These are phyloP conservation scores for Colletotrichum chlorophyti DNA, from an alignment of 2,329 filamentous ascomycete species.

Conservation along the genomic window DNA sequence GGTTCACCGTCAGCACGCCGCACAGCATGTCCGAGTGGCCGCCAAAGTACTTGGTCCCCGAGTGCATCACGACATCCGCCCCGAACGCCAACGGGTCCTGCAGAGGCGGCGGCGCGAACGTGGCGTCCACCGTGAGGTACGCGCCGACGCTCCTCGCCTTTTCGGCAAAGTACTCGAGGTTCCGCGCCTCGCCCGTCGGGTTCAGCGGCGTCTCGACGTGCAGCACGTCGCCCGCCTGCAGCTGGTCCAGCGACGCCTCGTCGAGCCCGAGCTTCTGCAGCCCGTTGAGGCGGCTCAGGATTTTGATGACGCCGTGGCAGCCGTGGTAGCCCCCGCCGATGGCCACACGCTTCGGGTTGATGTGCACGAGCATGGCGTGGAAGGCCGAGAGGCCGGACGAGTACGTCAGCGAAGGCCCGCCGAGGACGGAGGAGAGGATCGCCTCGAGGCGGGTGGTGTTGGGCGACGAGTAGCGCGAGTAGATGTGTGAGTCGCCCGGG, in stretches of 20 bases:
- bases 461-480: conserved; percentile 81
- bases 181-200: conserved; percentile 81
- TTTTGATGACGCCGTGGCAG: conserved; percentile 81
- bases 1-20: conserved; percentile 76
- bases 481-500: conserved; percentile 72
- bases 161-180: conserved; percentile 74
- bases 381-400: conserved; percentile 86
- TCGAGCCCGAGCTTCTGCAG: conserved; percentile 73
- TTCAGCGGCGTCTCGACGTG: conserved; percentile 95
- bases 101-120: conserved; percentile 89
- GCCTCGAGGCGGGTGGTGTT: conserved; percentile 87
- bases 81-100: conserved; percentile 85
- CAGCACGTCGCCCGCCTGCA: conserved; percentile 81
- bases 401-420: conserved; percentile 77
- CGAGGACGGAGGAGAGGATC: conserved; percentile 76
- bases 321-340: conserved; percentile 92
- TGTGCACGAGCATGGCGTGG: conserved; percentile 82
- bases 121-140: conserved; percentile 83
- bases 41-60: conserved; percentile 94
- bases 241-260: conserved; percentile 53
- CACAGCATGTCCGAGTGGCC: conserved; percentile 94
- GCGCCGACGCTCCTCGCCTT: conserved; percentile 77
- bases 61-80: conserved; percentile 89
- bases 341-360: conserved; percentile 83
- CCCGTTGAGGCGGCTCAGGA: conserved; percentile 78